Conservation (phyloP, 2,329 filamentous ascomycete genomes). For the Fusarium gaditjirri region DNA sequence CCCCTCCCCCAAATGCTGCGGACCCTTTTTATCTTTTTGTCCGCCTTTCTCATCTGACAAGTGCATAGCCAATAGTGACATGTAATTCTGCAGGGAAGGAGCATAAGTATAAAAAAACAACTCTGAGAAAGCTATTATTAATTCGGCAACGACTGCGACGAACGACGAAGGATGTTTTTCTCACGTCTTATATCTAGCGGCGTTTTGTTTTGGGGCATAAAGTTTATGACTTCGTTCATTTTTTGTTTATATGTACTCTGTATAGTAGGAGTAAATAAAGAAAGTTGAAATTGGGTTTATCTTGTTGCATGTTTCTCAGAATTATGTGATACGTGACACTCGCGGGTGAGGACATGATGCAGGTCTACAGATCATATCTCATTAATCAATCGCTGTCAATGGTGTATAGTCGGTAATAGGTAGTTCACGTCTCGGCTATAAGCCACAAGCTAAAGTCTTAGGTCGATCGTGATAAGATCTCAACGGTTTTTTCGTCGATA, state of each 20-base stretch:
- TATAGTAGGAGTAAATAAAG: slow-evolving; percentile 28
- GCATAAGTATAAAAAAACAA: slow-evolving; percentile 4
- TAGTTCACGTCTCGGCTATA: slow-evolving; percentile 7
- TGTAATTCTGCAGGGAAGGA: slow-evolving; percentile 35
- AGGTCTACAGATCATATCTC: neutral
- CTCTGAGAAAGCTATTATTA: neutral
- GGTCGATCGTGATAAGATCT: slow-evolving; percentile 16
- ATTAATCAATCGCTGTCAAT: no score
- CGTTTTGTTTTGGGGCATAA: slow-evolving; percentile 33
- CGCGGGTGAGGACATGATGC: neutral
- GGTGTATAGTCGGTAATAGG: neutral
- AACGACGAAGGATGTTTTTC: neutral
- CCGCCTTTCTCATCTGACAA: slow-evolving; percentile 28
- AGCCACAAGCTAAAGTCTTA: neutral
- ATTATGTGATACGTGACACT: slow-evolving; percentile 31
- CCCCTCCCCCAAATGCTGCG: neutral
- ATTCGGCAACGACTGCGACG: slow-evolving; percentile 10
- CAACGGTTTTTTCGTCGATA: slow-evolving; percentile 11
- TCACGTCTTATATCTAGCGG: slow-evolving; percentile 4
- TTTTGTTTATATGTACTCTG: neutral
- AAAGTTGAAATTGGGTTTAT: slow-evolving; percentile 26
- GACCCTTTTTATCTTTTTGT: neutral
- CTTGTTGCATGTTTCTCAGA: neutral
- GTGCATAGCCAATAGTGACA: slow-evolving; percentile 43
- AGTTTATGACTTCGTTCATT: slow-evolving; percentile 24